Evolutionary conservation across 208 protist species (phyloP).

Genomic region (Leishmania braziliensis): DNA sequence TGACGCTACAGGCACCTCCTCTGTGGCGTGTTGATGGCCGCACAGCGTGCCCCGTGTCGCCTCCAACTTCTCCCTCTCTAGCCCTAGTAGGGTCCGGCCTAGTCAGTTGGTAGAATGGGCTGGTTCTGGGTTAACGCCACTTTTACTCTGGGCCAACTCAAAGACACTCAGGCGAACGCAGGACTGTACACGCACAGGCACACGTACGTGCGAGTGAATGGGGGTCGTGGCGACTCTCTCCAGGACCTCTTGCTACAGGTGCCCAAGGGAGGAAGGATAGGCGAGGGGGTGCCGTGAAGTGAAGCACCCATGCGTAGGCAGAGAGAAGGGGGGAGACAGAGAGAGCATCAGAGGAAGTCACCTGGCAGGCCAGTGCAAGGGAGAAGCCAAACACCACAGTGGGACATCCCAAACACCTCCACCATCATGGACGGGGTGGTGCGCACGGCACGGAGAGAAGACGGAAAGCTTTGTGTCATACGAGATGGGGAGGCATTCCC

Average conservation of each 20-base stretch:
- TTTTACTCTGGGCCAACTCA: not conserved
- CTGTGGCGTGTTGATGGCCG: not conserved
- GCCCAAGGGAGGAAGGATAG: not conserved
- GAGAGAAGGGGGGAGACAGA: not conserved
- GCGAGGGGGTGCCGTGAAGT: not conserved
- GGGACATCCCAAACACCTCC: not conserved
- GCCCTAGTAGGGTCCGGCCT: not conserved
- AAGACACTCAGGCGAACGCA: not conserved
- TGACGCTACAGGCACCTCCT: not conserved
- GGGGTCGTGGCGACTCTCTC: not conserved
- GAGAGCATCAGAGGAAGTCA: not conserved
- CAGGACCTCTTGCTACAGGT: not conserved
- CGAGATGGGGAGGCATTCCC: not conserved
- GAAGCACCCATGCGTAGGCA: too few relatives aligned
- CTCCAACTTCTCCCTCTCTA: not conserved
- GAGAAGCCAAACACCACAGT: not conserved
- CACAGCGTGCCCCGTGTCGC: not conserved
- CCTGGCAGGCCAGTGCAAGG: not conserved
- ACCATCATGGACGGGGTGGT: not conserved
- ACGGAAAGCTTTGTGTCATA: not conserved
- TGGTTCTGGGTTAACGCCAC: not conserved
- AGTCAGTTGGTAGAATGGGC: not conserved
- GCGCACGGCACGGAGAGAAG: not conserved
- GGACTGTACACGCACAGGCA: not conserved
- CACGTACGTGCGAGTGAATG: not conserved